Base-by-base conservation (phyloP, 2,329 filamentous ascomycete species). In the Monosporascus ibericus region DNA sequence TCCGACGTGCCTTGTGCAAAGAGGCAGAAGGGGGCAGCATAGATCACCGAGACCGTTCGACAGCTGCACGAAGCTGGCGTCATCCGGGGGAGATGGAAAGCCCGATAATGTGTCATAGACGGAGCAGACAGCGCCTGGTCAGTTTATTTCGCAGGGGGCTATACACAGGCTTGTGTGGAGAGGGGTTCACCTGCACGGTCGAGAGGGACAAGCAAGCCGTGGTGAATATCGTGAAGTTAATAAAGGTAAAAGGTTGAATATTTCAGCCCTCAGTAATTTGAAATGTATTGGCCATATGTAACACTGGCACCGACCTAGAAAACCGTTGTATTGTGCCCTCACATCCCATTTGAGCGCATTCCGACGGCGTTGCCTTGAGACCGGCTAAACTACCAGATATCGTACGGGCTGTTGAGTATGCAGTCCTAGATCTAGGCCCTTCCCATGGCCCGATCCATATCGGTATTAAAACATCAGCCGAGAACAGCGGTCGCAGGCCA, bases 81-180 rank as follows among this genome's bases (percentile, higher is more conserved):
- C 5, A 15, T 51, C 3, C 53, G 56, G 54, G 54, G 54, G 44
- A 5, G 48, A 58, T 22, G 51, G 18, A 8, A 58, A 58, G 44
- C 25, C 55, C 11, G n/a, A 20, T 6, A 58, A 51, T 15, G 34
- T 56, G 15, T 56, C n/a, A 42, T 53, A 6, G 47, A 49, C 34
- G 36, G 44, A 11, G 30, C 44, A 7, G 52, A 48, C 27, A 39
- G 52, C n/a, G 44, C 50, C 6, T 56, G 39, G 38, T 27, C 52
- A 1, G 51, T 53, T 36, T 58, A 65, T 56, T 63, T 65, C 53
- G 59, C 57, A 47, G 60, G 56, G 56, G 55, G 61, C 37, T 61
- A 48, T 20, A 62, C 60, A 20, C 24, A 57, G 3, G 57, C 55
- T 11, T 63, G 61, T 59, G 60, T 64, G 5, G 57, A 61, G 47